Evolutionary conservation across 768 basidiomycete genomes (phyloP).

Genomic region (Glaciozyma antarctica): DNA sequence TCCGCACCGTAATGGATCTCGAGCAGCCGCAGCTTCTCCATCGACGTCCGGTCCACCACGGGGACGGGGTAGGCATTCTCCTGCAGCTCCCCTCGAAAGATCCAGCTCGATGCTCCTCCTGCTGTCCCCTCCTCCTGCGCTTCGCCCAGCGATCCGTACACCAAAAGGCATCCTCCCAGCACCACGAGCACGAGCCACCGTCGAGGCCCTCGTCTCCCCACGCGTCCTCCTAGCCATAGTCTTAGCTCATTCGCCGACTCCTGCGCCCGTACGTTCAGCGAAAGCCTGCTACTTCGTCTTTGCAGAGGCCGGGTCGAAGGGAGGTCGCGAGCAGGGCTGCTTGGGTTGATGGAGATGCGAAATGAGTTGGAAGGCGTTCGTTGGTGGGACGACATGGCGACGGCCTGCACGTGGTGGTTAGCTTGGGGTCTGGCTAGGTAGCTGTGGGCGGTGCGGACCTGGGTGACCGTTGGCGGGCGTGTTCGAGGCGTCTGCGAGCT

Average conservation of each 20-base stretch:
- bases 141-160: neutral
- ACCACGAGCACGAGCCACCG: neutral
- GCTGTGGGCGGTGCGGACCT: no score
- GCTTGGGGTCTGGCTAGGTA: no score
- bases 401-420: no score
- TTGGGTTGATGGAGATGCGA: slow-evolving; percentile 2
- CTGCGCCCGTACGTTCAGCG: neutral
- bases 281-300: neutral
- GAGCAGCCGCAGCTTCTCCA: slow-evolving; percentile 32
- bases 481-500: no score
- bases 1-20: slow-evolving; percentile 30
- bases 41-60: slow-evolving; percentile 24
- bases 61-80: slow-evolving; percentile 4
- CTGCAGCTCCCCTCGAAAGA: neutral
- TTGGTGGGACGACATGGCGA: neutral
- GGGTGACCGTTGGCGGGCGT: no score
- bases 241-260: neutral
- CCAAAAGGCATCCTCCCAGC: neutral
- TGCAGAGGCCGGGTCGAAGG: neutral
- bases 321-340: neutral
- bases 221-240: neutral
- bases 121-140: neutral
- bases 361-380: neutral
- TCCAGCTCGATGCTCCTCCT: neutral
- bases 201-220: neutral